These are phyloP conservation scores for Polysphondylium violaceum DNA, from an alignment of 78 protist genomes.

Conservation along the genomic window DNA sequence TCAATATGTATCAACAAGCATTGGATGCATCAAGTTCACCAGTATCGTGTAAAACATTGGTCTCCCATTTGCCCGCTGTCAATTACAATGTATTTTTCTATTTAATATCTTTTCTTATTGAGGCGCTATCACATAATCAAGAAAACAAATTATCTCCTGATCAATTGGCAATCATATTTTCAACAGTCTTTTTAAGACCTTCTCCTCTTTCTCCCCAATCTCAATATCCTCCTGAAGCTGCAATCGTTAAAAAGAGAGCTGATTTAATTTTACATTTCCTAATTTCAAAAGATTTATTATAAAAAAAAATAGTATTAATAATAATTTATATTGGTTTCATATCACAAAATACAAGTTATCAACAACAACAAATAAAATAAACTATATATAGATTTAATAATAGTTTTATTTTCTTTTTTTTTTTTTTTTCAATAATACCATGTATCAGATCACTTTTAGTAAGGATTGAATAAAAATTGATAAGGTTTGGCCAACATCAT, in stretches of 20 bases:
- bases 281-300: constrained; percentile 36
- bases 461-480: too few species aligned
- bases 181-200: constrained; percentile 51
- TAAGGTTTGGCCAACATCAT: too few species aligned
- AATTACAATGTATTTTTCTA: constrained; percentile 83
- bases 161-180: constrained; percentile 62
- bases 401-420: too few species aligned
- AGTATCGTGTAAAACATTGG: constrained; percentile 59
- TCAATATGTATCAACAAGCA: constrained; percentile 48
- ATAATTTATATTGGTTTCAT: background rate
- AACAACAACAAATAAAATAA: too few species aligned
- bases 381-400: too few species aligned
- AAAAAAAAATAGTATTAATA: too few species aligned
- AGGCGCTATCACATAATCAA: constrained; percentile 31
- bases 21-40: constrained; percentile 61
- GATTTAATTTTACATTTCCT: constrained; percentile 67
- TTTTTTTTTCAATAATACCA: background rate
- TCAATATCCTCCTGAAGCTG: constrained; percentile 39
- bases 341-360: too few species aligned
- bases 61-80: constrained; percentile 52
- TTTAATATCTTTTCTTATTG: constrained; percentile 76
- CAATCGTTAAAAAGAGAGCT: constrained; percentile 68
- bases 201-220: constrained; percentile 29
- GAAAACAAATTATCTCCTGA: constrained; percentile 66
- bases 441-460: background rate